phyloP scores from a whole-genome alignment of 805 yeast species.

The Metschnikowia lunata region DNA sequence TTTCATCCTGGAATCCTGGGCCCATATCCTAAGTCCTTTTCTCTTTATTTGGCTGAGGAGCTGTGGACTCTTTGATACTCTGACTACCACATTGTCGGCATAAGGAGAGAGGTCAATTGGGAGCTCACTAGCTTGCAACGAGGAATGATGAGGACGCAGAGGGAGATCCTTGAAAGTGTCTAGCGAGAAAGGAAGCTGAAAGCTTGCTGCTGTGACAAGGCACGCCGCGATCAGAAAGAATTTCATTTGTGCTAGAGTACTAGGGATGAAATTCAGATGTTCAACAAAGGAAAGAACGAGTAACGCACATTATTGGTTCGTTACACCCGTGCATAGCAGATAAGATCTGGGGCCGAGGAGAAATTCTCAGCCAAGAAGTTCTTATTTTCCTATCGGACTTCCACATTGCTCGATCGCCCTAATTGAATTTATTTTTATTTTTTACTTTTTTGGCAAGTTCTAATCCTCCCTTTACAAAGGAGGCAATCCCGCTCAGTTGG shows the following conservation, averaged over 20 bases:
- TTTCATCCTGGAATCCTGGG: conserved; percentile 30
- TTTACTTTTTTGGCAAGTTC: no score
- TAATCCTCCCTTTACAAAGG: no score
- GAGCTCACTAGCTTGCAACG: conserved; percentile 22
- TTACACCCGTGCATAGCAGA: conserved; percentile 9
- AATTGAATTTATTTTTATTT: no score
- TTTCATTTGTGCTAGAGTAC: conserved; percentile 1
- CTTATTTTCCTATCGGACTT: no score
- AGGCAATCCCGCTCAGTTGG: no score
- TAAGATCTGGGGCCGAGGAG: neutral
- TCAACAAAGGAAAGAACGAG: neutral
- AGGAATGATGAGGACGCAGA: conserved; percentile 28
- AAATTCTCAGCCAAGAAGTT: no score
- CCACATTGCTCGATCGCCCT: no score
- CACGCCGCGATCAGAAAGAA: conserved; percentile 2
- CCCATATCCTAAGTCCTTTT: conserved; percentile 43
- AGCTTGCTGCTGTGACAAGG: conserved; percentile 4
- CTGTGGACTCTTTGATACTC: conserved; percentile 32
- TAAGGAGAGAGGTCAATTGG: conserved; percentile 43
- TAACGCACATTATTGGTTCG: neutral
- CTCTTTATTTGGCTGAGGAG: conserved; percentile 17
- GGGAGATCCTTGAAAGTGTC: neutral
- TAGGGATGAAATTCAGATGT: no score
- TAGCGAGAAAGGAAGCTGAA: conserved; percentile 12
- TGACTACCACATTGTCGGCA: conserved; percentile 39